Conservation (phyloP, 1,284 basidiomycete genomes). For the Fomes fomentarius region DNA sequence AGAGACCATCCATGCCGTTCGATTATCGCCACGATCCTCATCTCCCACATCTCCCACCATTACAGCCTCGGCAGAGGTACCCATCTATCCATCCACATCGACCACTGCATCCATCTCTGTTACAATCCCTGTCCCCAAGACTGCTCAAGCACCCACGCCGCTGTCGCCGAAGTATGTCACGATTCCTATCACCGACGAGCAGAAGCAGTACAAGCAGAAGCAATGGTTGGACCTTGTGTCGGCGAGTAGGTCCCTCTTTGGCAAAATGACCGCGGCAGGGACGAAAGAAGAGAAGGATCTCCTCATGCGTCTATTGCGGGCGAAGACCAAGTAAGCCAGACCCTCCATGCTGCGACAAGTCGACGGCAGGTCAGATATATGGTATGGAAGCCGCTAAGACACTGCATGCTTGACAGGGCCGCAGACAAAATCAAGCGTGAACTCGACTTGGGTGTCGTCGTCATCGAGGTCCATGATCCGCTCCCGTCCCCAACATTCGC, state of each 20-base stretch:
- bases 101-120: background rate
- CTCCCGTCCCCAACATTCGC: background rate
- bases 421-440: constrained; percentile 29
- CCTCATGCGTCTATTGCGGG: constrained; percentile 59
- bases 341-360: background rate
- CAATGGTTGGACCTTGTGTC: constrained; percentile 67
- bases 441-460: constrained; percentile 4
- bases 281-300: constrained; percentile 66
- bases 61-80: background rate
- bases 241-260: constrained; percentile 71
- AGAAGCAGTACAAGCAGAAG: constrained; percentile 47
- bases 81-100: background rate
- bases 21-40: background rate
- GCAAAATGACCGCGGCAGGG: constrained; percentile 51
- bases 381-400: constrained; percentile 5
- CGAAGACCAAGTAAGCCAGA: constrained; percentile 37
- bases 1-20: constrained; percentile 49
- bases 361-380: background rate
- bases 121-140: background rate
- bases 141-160: background rate
- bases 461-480: background rate
- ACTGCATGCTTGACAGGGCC: constrained; percentile 18
- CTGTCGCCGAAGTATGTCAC: background rate
- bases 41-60: background rate
- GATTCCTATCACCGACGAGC: constrained; percentile 5